Evolutionary conservation across 2,329 filamentous ascomycete genomes (phyloP), one percentile per base, ranked within the genome.

Genomic region (Epichloe amarillans): DNA sequence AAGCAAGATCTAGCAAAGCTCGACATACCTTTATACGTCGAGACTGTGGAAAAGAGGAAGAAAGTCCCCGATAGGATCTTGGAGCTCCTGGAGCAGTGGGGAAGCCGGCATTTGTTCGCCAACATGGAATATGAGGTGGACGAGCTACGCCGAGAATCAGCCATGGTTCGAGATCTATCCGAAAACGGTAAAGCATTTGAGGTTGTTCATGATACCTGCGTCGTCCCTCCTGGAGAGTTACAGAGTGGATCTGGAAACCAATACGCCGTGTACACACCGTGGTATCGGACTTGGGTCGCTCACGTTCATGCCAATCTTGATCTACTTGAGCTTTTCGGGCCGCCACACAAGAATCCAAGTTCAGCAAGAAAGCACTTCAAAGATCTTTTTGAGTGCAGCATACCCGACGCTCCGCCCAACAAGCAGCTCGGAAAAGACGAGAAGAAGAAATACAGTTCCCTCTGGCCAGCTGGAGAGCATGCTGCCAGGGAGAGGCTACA

Each of bases 51-150:
- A 49, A 77, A 79, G 58, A 73, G 89, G 36, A 83, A 74, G 55
- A 66, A 73, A 1, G 72, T 93, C 0, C 77, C 82, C 0, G 64
- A 64, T 1, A 72, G 81, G 4, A 71, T 95, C 10, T 58, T 85
- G 2, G 75, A 82, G 48, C 69, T 90, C 40, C 78, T 85, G 63
- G 69, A 79, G 33, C 70, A 80, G 54, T 95, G 88, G 88, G 79
- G 78, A 0, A 84, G 80, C 1, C 83, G 74, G 46, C 85, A 93
- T 59, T 56, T 95, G 2, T 94, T 82, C 60, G 82, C 85, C 46
- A 95, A 95, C 61, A 80, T 89, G 52, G 89, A 95, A 63, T 95
- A 95, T 60, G 90, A 95, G 64, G 88, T 94, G 0, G 90, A 96
- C 61, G 90, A 95, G 67, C 67, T 95, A 52, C 74, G 89, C 42